phyloP scores from a whole-genome alignment of 495 filamentous ascomycete genomes.

The Neurospora sp. region DNA sequence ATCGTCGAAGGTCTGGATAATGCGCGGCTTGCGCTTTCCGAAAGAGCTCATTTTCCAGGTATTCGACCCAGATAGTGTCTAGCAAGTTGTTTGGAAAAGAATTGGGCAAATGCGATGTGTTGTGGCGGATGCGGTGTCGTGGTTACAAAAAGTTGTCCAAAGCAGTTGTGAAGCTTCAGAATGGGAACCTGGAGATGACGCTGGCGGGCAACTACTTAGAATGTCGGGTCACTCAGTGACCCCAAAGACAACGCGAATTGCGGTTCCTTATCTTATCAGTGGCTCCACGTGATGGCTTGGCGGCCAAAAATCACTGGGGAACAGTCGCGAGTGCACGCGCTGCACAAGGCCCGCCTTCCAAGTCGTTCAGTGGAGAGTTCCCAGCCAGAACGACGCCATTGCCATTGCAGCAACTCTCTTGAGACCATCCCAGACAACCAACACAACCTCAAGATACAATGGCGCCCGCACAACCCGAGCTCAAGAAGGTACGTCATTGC shows the following conservation, averaged over 20 bases:
- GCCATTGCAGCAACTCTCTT: not conserved
- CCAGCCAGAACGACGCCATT: not conserved
- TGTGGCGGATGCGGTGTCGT: not conserved
- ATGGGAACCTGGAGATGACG: not conserved
- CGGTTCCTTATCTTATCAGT: conserved; percentile 6
- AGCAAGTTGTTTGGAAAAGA: not conserved
- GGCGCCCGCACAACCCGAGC: conserved; percentile 97
- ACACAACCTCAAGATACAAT: conserved; percentile 44
- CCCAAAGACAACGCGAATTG: conserved; percentile 13
- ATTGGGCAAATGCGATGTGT: not conserved
- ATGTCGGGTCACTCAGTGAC: not conserved
- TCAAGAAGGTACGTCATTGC: conserved; percentile 69
- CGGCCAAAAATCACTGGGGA: conserved; percentile 2
- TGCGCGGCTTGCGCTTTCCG: conserved; percentile 60
- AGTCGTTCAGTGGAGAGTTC: conserved; percentile 1
- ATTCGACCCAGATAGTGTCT: not conserved
- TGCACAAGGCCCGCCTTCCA: not conserved
- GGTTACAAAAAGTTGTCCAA: not conserved
- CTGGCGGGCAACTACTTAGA: not conserved
- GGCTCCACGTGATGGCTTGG: conserved; percentile 4
- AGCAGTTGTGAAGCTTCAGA: not conserved
- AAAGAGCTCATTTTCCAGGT: conserved; percentile 49
- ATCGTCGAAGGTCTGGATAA: conserved; percentile 60
- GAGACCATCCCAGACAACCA: conserved; percentile 1
- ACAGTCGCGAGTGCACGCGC: not conserved